Conservation (phyloP, 768 basidiomycete species). For the Rhodocollybia butyracea region DNA sequence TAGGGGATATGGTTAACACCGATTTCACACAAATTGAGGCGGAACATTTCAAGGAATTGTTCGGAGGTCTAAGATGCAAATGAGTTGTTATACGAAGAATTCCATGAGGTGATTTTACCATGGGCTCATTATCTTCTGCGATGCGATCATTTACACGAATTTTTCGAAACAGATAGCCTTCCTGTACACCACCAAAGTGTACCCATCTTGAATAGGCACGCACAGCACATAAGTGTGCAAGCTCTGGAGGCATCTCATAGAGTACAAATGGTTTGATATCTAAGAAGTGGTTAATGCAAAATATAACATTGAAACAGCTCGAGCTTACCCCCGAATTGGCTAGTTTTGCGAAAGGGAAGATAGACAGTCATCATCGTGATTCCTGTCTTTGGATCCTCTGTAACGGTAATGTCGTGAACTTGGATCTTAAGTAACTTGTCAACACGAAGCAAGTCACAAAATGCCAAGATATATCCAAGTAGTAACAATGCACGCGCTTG, state of each 20-base stretch:
- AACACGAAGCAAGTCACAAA: conserved; percentile 15
- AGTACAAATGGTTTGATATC: conserved; percentile 16
- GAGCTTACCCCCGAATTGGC: conserved; percentile 17
- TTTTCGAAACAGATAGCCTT: conserved; percentile 12
- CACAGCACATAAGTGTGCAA: conserved; percentile 15
- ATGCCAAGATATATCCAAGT: conserved; percentile 6
- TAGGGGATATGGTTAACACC: conserved; percentile 20
- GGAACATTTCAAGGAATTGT: conserved; percentile 21
- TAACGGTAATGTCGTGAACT: conserved; percentile 5
- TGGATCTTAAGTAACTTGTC: conserved; percentile 17
- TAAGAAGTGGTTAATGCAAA: not conserved
- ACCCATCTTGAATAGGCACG: conserved; percentile 15
- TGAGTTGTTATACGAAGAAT: not conserved
- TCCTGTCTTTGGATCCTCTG: conserved; percentile 13
- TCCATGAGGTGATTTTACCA: conserved; percentile 4
- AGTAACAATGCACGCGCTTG: not conserved
- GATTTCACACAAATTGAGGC: conserved; percentile 25
- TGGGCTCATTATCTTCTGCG: not conserved
- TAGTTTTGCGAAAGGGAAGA: conserved; percentile 16
- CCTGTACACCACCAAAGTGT: not conserved
- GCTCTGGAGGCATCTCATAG: conserved; percentile 1
- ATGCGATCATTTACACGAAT: conserved; percentile 9
- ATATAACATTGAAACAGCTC: not conserved
- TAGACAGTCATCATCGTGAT: too few relatives aligned
- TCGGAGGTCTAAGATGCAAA: conserved; percentile 12